A percentile compares a stretch with the other conserved stretches of the same genome.
These are phyloP conservation scores for Penicillium sp. DNA, from an alignment of 2,329 filamentous ascomycete species.

Conservation along the genomic window DNA sequence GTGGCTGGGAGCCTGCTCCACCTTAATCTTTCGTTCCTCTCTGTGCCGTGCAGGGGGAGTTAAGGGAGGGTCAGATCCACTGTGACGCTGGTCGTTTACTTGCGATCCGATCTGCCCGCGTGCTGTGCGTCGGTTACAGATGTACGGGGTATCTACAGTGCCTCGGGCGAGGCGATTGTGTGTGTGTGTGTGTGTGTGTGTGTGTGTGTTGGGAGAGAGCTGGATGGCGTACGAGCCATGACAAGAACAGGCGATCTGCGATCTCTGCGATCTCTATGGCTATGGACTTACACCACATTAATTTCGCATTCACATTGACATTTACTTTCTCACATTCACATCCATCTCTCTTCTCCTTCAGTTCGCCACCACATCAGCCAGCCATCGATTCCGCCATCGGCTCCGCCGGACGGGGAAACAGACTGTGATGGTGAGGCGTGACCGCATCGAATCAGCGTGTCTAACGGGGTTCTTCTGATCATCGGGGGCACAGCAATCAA, in stretches of 20 bases:
- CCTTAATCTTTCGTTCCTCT: background rate
- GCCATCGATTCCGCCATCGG: background rate
- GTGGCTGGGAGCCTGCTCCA: conserved; percentile 1
- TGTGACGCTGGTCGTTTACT: conserved; percentile 1
- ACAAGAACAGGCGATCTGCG: background rate
- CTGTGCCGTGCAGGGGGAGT: background rate
- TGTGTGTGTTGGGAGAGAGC: too few species aligned
- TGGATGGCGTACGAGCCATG: background rate
- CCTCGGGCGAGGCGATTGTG: too few species aligned
- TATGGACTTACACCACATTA: too few species aligned
- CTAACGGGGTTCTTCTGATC: conserved; percentile 4
- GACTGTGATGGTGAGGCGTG: background rate
- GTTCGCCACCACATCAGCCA: conserved; percentile 1
- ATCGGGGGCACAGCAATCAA: conserved; percentile 14
- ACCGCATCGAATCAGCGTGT: conserved; percentile 1
- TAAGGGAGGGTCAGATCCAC: background rate
- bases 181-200: too few species aligned
- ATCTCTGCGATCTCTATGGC: too few species aligned
- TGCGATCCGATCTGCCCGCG: background rate
- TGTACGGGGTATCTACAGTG: background rate
- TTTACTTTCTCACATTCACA: too few species aligned
- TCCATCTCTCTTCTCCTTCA: too few species aligned
- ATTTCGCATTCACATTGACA: too few species aligned
- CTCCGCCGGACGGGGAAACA: background rate
- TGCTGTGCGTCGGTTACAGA: conserved; percentile 2